A percentile compares a stretch with the other conserved stretches of the same genome.
These are phyloP conservation scores for Didymella arachidicola DNA, from an alignment of 2,329 filamentous ascomycete genomes.

Conservation along the genomic window DNA sequence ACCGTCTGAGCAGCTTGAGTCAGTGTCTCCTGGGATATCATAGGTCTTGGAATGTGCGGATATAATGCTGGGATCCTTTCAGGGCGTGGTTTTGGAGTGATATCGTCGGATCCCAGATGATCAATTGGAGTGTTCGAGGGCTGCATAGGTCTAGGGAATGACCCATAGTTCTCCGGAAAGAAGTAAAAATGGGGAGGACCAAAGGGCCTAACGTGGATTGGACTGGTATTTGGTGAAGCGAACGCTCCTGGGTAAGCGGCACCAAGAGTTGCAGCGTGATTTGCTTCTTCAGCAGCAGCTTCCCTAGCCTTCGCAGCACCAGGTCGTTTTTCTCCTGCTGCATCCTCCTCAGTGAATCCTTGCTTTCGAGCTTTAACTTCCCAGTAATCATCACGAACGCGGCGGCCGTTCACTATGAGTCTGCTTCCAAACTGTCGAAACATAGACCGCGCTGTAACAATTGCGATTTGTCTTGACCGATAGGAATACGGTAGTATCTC, in stretches of 20 bases:
- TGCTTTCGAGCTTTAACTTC: constrained; percentile 96
- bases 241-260: constrained; percentile 42
- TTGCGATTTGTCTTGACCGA: constrained; percentile 96
- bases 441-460: constrained; percentile 97
- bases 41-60: constrained; percentile 82
- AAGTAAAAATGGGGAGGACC: no score
- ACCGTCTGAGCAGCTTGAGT: constrained; percentile 87
- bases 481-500: constrained; percentile 98
- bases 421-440: constrained; percentile 97
- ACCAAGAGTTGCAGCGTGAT: constrained; percentile 59
- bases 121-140: no score
- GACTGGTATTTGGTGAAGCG: constrained; percentile 45
- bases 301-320: constrained; percentile 89
- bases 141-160: no score
- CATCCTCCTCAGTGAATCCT: constrained; percentile 95
- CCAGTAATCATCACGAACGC: constrained; percentile 98
- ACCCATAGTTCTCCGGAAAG: no score
- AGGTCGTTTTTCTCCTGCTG: constrained; percentile 93
- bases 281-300: constrained; percentile 73
- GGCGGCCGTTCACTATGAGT: constrained; percentile 85
- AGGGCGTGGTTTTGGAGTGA: constrained; percentile 83
- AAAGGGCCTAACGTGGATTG: constrained; percentile 55
- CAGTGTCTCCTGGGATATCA: constrained; percentile 78
- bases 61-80: constrained; percentile 85
- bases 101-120: no score